Conservation (phyloP, 2,329 filamentous ascomycete genomes). For the Arthrobotrys conoides region DNA sequence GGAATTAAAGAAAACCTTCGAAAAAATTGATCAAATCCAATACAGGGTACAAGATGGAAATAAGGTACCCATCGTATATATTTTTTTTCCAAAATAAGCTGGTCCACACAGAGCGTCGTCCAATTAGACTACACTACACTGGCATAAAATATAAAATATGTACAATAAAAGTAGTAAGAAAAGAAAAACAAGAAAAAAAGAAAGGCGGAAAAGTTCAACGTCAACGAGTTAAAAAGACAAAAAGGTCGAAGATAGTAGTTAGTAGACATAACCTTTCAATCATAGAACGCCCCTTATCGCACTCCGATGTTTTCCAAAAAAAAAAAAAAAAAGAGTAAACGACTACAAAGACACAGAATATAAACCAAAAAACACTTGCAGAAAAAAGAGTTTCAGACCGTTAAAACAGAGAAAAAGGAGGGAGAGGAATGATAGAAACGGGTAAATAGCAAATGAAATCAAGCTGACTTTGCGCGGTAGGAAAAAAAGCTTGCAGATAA, state of each 20-base stretch:
- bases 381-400: conserved; percentile 15
- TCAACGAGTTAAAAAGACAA: conserved; percentile 28
- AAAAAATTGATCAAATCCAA: neutral
- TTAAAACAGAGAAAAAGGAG: conserved; percentile 2
- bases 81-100: conserved; percentile 14
- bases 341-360: neutral
- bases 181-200: conserved; percentile 4
- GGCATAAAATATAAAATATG: conserved; percentile 34
- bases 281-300: conserved; percentile 47
- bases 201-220: conserved; percentile 8
- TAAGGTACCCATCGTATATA: neutral
- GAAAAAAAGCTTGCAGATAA: conserved; percentile 21
- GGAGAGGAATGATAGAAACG: conserved; percentile 6
- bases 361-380: conserved; percentile 5
- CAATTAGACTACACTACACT: conserved; percentile 47
- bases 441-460: conserved; percentile 10
- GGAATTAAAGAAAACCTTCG: too few species aligned
- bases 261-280: conserved; percentile 43
- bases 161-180: conserved; percentile 38
- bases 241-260: conserved; percentile 27
- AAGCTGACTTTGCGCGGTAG: conserved; percentile 18
- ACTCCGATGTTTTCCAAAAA: conserved; percentile 53
- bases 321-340: conserved; percentile 7
- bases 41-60: neutral
- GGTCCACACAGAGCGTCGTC: conserved; percentile 11